Evolutionary conservation across 2,329 filamentous ascomycete genomes (phyloP).

Genomic region (Fusarium staphyleae): DNA sequence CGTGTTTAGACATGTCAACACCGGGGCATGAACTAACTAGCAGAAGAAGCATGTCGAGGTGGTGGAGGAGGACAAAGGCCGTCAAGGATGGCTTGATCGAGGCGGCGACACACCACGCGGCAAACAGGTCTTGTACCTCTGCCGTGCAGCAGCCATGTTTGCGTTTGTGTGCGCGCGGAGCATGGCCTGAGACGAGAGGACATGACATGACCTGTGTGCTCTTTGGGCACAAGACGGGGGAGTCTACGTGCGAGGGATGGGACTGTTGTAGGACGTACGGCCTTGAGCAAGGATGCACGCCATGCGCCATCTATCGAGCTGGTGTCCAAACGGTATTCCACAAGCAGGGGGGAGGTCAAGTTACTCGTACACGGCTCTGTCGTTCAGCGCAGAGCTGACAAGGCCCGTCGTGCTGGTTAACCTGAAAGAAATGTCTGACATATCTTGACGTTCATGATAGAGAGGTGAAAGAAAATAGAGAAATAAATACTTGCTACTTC

Average conservation of each 20-base stretch:
- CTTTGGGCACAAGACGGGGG: conserved; percentile 15
- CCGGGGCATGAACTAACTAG: neutral
- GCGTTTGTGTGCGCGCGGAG: conserved; percentile 31
- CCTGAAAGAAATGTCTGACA: neutral
- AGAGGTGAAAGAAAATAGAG: neutral
- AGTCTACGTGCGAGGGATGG: neutral
- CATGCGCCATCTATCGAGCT: conserved; percentile 22
- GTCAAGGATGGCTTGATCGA: conserved; percentile 17
- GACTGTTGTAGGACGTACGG: conserved; percentile 1
- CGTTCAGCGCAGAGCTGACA: neutral
- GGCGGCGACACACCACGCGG: conserved; percentile 19
- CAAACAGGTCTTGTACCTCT: conserved; percentile 18
- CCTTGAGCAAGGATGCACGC: conserved; percentile 6
- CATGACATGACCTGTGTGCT: conserved; percentile 23
- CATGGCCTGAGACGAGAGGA: conserved; percentile 28
- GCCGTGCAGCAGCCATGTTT: conserved; percentile 22
- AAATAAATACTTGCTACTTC: neutral
- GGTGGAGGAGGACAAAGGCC: conserved; percentile 18
- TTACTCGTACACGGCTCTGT: neutral
- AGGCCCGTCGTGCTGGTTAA: neutral
- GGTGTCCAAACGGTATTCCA: conserved; percentile 12
- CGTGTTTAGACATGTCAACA: neutral
- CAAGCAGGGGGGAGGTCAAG: conserved; percentile 16
- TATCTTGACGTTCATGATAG: no score
- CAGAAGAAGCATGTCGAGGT: neutral